Percentiles rank a stretch among this genome's conserved stretches.
Evolutionary conservation across 2,329 filamentous ascomycete species (phyloP).

Genomic region (Penicillium hesseltinei): DNA sequence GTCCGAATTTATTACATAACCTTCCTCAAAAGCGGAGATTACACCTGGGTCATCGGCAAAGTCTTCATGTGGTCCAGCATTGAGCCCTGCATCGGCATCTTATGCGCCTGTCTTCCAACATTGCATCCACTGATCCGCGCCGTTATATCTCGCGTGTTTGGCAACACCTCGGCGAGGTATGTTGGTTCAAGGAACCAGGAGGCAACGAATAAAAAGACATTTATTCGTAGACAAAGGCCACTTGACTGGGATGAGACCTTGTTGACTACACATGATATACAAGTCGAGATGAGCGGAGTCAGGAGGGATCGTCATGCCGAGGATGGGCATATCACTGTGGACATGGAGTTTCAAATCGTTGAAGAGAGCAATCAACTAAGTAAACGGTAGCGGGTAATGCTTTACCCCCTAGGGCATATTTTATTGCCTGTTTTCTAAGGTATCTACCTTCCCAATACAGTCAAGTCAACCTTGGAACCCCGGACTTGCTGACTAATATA

Average conservation of each 20-base stretch:
- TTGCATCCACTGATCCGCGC: background rate
- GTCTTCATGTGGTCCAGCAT: background rate
- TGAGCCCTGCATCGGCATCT: background rate
- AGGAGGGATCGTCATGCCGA: background rate
- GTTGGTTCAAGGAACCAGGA: background rate
- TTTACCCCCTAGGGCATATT: background rate
- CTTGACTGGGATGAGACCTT: background rate
- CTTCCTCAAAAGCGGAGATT: background rate
- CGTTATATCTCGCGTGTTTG: background rate
- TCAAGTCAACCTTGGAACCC: conserved; percentile 2
- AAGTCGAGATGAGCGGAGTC: background rate
- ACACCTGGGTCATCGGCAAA: background rate
- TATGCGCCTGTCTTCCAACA: background rate
- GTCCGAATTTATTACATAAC: background rate
- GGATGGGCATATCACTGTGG: background rate
- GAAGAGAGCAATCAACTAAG: background rate
- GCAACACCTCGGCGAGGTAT: background rate
- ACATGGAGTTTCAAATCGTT: background rate
- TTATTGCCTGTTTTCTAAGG: background rate
- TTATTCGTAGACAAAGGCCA: background rate
- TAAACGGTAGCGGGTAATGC: background rate
- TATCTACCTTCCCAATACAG: background rate
- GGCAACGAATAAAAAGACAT: background rate
- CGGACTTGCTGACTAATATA: conserved; percentile 1
- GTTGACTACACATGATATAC: background rate